Evolutionary conservation across 1,284 basidiomycete genomes (phyloP).

Genomic region (Peniophora sp.): DNA sequence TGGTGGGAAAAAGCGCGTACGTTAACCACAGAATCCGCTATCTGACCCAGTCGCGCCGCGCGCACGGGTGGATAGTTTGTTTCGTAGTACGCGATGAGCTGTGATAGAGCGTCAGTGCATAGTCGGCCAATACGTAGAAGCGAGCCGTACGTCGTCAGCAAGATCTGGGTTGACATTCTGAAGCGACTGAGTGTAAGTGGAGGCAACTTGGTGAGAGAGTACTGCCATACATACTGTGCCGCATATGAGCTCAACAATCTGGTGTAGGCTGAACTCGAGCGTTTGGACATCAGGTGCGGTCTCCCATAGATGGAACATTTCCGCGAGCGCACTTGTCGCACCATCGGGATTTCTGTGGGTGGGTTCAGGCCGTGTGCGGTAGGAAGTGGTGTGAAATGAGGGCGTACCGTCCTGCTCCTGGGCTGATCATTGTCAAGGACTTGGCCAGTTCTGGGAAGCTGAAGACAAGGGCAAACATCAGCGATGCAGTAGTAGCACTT

Average conservation of each 20-base stretch:
- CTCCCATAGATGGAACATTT: slow-evolving; percentile 55
- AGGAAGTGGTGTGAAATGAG: not conserved
- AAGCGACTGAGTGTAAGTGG: not conserved
- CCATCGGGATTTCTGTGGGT: slow-evolving; percentile 41
- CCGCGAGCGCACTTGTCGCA: slow-evolving; percentile 51
- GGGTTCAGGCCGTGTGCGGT: slow-evolving; percentile 5
- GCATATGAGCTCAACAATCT: slow-evolving; percentile 44
- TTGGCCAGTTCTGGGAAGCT: slow-evolving; percentile 65
- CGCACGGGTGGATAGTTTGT: slow-evolving; percentile 42
- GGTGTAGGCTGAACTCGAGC: slow-evolving; percentile 56
- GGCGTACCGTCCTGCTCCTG: slow-evolving; percentile 24
- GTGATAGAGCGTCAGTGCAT: not conserved
- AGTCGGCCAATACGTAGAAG: too few relatives aligned
- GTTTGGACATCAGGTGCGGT: slow-evolving; percentile 59
- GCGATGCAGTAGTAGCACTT: not conserved
- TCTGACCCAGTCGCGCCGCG: slow-evolving; percentile 44
- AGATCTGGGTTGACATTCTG: slow-evolving; percentile 48
- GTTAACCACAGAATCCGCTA: slow-evolving; percentile 49
- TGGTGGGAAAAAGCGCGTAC: slow-evolving; percentile 28
- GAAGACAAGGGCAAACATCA: not conserved
- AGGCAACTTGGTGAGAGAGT: not conserved
- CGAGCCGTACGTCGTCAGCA: slow-evolving; percentile 42
- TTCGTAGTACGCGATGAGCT: slow-evolving; percentile 65
- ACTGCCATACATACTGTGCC: slow-evolving; percentile 38
- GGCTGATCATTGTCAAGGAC: slow-evolving; percentile 61